Evolutionary conservation across 805 yeast genomes (phyloP).

Genomic region (Candida sphagnicola): DNA sequence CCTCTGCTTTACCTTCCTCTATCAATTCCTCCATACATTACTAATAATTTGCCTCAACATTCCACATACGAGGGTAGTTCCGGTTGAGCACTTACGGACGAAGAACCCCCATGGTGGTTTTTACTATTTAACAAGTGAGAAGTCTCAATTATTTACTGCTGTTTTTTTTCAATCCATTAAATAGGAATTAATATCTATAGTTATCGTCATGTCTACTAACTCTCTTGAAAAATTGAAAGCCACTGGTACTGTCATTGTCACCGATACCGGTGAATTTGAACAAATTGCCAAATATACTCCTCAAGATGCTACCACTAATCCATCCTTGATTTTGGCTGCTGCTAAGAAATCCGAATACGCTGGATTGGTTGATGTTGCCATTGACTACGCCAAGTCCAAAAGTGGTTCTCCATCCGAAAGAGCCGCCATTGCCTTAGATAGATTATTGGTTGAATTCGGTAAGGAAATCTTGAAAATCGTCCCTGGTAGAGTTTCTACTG

Average conservation of each 20-base stretch:
- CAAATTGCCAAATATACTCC: conserved; percentile 97
- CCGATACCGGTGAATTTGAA: conserved; percentile 99
- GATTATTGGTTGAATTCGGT: conserved; percentile 94
- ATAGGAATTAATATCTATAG: background rate
- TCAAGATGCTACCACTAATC: conserved; percentile 99
- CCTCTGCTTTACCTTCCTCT: too few species aligned
- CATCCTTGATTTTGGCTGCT: conserved; percentile 95
- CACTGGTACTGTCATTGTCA: conserved; percentile 92
- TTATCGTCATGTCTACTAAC: conserved; percentile 34
- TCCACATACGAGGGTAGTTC: background rate
- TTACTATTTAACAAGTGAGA: too few species aligned
- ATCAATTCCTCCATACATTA: too few species aligned
- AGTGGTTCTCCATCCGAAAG: conserved; percentile 55
- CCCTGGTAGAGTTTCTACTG: conserved; percentile 99
- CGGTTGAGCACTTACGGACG: conserved; percentile 5
- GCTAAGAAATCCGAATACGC: conserved; percentile 87
- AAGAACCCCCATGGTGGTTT: conserved; percentile 7
- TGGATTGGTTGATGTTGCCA: conserved; percentile 84
- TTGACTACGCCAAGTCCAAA: conserved; percentile 70
- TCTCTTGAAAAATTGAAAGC: conserved; percentile 92
- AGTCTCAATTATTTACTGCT: background rate
- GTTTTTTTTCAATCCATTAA: background rate
- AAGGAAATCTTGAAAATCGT: conserved; percentile 86
- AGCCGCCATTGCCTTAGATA: conserved; percentile 83
- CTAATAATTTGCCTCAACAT: too few species aligned